Percentiles rank a stretch among this genome's conserved stretches.
These are phyloP conservation scores for Asterophora lycoperdoides DNA, from an alignment of 768 basidiomycete species.

Conservation along the genomic window DNA sequence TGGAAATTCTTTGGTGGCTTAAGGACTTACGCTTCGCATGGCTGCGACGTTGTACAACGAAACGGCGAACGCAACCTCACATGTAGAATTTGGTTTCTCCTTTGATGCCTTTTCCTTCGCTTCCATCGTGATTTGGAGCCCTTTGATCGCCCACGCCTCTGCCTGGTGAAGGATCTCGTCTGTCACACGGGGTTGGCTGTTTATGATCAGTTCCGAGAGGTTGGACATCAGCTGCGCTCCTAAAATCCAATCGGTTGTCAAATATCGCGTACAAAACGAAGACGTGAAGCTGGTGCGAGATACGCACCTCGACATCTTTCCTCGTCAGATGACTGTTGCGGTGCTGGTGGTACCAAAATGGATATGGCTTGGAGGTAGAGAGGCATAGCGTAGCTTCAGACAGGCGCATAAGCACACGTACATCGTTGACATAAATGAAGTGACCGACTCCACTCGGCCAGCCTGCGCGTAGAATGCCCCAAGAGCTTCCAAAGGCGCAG, in stretches of 20 bases:
- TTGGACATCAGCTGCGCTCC: conserved; percentile 46
- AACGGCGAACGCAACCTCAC: conserved; percentile 53
- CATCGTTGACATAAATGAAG: neutral
- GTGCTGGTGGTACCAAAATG: conserved; percentile 50
- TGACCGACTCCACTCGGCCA: conserved; percentile 53
- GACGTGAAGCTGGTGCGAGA: neutral
- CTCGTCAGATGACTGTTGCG: conserved; percentile 33
- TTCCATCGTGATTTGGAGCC: conserved; percentile 30
- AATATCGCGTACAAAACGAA: neutral
- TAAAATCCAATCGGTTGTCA: conserved; percentile 13
- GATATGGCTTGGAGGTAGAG: conserved; percentile 65
- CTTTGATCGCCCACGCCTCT: conserved; percentile 59
- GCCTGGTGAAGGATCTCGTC: conserved; percentile 40
- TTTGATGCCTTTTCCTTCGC: conserved; percentile 22
- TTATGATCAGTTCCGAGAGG: conserved; percentile 41
- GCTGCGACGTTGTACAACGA: conserved; percentile 60
- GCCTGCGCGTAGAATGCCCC: conserved; percentile 55
- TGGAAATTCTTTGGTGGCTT: neutral
- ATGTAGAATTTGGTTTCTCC: conserved; percentile 28
- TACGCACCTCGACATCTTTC: conserved; percentile 58
- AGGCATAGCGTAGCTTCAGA: conserved; percentile 53
- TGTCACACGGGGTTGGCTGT: conserved; percentile 21
- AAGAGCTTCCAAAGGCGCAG: conserved; percentile 64
- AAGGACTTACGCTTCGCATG: conserved; percentile 39
- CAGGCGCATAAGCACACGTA: conserved; percentile 2